Base-by-base conservation (phyloP, 1,139 yeast genomes). In the Scheffersomyces cryptocercus region DNA sequence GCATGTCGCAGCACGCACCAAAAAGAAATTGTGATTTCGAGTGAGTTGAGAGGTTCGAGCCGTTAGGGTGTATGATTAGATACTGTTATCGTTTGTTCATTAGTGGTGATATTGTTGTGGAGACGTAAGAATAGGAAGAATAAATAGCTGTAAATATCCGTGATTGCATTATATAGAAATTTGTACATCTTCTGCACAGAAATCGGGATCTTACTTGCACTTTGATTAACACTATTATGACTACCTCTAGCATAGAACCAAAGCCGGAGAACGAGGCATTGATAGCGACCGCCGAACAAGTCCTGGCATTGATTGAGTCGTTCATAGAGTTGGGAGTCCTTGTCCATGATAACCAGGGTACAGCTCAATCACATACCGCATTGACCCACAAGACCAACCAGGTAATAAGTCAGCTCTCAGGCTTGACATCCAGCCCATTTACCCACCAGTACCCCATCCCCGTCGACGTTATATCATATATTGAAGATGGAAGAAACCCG, bases 401-500 rank as follows among this genome's bases (percentile, higher is more conserved):
- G 42, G 62, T 73, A 15, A 62, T 73, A 3, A 58, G 64, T 37
- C 76, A 72, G 51, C 60, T 74, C 29, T 64, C 69, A 2, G 65
- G 66, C 1, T 52, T 74, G 34, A 64, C 70, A 7, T 54, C 65
- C n/a, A 62, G 63, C 40, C 68, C 70, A 1, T 58, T 58, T 37
- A 64, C 69, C 1, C 59, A 55, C 32, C 67, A 71, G 43, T 73
- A 60, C 42, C 81, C 84, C 1, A 74, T 88, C 2, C 96, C 96
- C 0, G 62, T 85, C 37, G 96, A 88, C 58, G 90, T 88, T 12
- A 68, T 88, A 6, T 83, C 84, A 48, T 87, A 93, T 60, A 88
- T 93, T 37, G 98, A 93, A 60, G 96, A 90, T 56, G 99, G 99
- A 2, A 74, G 99, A 52, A 93, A 93, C 59, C 99, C 99, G 0